Evolutionary conservation across 768 basidiomycete genomes (phyloP).

Genomic region (Cyathus striatus): DNA sequence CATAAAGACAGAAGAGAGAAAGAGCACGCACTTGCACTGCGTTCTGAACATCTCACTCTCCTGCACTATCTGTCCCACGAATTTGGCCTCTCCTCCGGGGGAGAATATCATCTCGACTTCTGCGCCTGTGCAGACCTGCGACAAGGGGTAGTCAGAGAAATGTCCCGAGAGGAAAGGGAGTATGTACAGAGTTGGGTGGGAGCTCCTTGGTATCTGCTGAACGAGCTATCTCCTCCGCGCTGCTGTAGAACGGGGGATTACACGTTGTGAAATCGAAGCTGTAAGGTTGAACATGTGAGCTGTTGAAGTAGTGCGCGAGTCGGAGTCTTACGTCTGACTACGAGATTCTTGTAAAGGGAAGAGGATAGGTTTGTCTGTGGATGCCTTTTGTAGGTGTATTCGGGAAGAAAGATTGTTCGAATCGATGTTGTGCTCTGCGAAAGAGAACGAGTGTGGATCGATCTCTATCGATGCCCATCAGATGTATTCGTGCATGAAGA

Average conservation of each 20-base stretch:
- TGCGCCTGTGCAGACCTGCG: slow-evolving; percentile 81
- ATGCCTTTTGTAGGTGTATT: slow-evolving; percentile 41
- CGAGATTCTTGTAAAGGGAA: slow-evolving; percentile 24
- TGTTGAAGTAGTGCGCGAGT: too few relatives aligned
- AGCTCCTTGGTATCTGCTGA: slow-evolving; percentile 61
- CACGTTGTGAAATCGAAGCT: slow-evolving; percentile 86
- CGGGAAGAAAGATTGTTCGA: slow-evolving; percentile 48
- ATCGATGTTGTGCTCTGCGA: slow-evolving; percentile 53
- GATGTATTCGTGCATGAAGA: not conserved
- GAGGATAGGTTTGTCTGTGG: slow-evolving; percentile 38
- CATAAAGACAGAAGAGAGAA: not conserved
- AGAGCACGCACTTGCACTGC: slow-evolving; percentile 50
- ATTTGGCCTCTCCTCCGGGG: slow-evolving; percentile 76
- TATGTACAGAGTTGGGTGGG: slow-evolving; percentile 64
- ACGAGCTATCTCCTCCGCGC: slow-evolving; percentile 55
- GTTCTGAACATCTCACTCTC: slow-evolving; percentile 57
- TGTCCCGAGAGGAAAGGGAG: not conserved
- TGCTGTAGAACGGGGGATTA: slow-evolving; percentile 95
- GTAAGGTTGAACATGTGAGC: not conserved
- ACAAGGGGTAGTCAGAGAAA: not conserved
- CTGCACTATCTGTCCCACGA: slow-evolving; percentile 70
- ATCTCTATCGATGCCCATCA: slow-evolving; percentile 45
- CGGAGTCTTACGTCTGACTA: slow-evolving; percentile 10
- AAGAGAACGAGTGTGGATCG: slow-evolving; percentile 53
- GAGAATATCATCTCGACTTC: slow-evolving; percentile 83